Evolutionary conservation across 768 basidiomycete species (phyloP).

Genomic region (Sarcomyxa edulis): DNA sequence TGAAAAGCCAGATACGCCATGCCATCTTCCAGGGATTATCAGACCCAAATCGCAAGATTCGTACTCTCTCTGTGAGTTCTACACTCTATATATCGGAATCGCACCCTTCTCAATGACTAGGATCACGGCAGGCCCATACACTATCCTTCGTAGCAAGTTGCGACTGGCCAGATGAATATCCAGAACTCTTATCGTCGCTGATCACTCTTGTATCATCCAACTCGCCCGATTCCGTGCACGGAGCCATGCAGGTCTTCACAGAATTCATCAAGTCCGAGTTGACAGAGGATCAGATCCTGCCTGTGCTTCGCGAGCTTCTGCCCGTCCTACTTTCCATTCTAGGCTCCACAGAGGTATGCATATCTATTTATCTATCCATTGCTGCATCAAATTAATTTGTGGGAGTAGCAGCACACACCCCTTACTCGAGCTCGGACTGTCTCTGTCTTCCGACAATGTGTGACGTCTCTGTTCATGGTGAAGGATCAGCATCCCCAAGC

Average conservation of each 20-base stretch:
- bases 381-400: conserved; percentile 6
- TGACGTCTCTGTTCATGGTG: conserved; percentile 89
- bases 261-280: conserved; percentile 93
- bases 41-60: conserved; percentile 81
- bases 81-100: too few relatives aligned
- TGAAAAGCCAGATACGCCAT: conserved; percentile 74
- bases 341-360: conserved; percentile 65
- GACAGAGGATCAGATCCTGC: conserved; percentile 91
- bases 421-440: conserved; percentile 83
- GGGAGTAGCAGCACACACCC: conserved; percentile 57
- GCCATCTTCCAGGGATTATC: conserved; percentile 80
- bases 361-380: neutral
- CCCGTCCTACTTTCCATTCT: conserved; percentile 82
- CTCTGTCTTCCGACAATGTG: conserved; percentile 85
- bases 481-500: conserved; percentile 88
- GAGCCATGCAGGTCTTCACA: conserved; percentile 92
- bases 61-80: conserved; percentile 68
- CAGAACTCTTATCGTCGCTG: conserved; percentile 73
- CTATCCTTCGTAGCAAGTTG: conserved; percentile 85
- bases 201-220: conserved; percentile 72
- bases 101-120: neutral
- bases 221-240: conserved; percentile 77
- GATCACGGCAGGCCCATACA: conserved; percentile 67
- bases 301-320: conserved; percentile 82
- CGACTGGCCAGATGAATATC: conserved; percentile 98